These are phyloP conservation scores for Stenogyne calaminthoides DNA, from an alignment of 305 asterid genomes.

Conservation along the genomic window DNA sequence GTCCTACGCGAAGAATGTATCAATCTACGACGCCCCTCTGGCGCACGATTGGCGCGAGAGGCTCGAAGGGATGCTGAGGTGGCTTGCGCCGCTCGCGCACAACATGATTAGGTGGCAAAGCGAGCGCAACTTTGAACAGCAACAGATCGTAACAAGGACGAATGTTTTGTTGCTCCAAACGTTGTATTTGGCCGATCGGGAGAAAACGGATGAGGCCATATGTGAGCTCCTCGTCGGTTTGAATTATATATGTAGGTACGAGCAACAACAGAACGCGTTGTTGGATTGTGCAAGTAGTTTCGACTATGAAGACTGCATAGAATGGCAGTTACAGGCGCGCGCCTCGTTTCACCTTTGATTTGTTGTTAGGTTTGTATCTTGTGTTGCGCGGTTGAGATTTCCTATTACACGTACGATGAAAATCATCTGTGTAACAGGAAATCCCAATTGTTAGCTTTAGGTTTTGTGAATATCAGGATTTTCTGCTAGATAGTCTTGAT, in stretches of 20 bases:
- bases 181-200: conserved; percentile 74
- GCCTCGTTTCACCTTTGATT: conserved; percentile 51
- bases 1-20: conserved; percentile 59
- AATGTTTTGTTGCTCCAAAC: conserved; percentile 88
- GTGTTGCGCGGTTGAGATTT: neutral
- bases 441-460: neutral
- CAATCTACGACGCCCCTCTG: conserved; percentile 80
- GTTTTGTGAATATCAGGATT: conserved; percentile 43
- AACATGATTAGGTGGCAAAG: conserved; percentile 95
- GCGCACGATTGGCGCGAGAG: conserved; percentile 88
- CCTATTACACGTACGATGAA: neutral
- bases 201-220: conserved; percentile 70
- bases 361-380: conserved; percentile 23
- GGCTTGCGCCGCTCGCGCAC: conserved; percentile 89
- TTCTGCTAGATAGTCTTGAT: conserved; percentile 31
- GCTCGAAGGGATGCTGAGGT: conserved; percentile 55
- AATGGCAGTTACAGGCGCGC: conserved; percentile 68
- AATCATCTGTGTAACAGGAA: neutral
- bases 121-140: conserved; percentile 87
- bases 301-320: conserved; percentile 75
- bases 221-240: conserved; percentile 82
- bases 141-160: conserved; percentile 70
- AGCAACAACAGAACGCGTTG: conserved; percentile 87
- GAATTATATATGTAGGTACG: conserved; percentile 87
- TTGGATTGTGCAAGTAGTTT: conserved; percentile 93